phyloP scores from a whole-genome alignment of 1,284 basidiomycete genomes.

The Bondarzewia mesenterica region DNA sequence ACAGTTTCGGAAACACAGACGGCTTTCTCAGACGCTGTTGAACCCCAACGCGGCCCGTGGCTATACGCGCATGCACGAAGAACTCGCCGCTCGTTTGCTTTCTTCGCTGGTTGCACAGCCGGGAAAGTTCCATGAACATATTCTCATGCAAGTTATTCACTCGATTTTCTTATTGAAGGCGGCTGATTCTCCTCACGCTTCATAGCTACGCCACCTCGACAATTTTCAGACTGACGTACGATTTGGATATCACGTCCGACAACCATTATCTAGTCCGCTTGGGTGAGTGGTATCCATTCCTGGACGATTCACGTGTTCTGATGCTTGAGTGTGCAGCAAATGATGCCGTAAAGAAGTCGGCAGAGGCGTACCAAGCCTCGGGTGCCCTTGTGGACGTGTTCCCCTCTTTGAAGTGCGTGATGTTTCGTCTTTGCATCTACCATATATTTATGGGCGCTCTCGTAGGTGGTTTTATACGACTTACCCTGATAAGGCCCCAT shows the following conservation, averaged over 20 bases:
- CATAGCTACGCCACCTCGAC: constrained; percentile 2
- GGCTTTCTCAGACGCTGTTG: not conserved
- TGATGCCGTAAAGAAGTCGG: not conserved
- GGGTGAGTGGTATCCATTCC: not conserved
- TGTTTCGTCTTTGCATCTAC: not conserved
- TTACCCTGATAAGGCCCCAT: not conserved
- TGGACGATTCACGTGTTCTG: not conserved
- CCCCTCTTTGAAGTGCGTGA: not conserved
- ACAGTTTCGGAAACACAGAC: constrained; percentile 1
- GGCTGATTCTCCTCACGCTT: not conserved
- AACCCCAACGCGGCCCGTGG: constrained; percentile 1
- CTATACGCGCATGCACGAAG: not conserved
- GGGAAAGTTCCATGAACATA: not conserved
- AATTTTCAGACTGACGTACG: not conserved
- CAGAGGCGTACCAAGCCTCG: not conserved
- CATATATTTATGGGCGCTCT: not conserved
- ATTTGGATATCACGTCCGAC: not conserved
- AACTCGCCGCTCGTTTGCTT: not conserved
- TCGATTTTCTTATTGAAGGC: not conserved
- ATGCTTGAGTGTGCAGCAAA: not conserved
- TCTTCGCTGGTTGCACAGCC: not conserved
- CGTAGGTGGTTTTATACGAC: constrained; percentile 1
- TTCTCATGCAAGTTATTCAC: not conserved
- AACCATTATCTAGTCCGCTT: not conserved
- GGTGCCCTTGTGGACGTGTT: constrained; percentile 1